Base-by-base conservation (phyloP, 345 rosid species). In the Anacardium occidentale region DNA sequence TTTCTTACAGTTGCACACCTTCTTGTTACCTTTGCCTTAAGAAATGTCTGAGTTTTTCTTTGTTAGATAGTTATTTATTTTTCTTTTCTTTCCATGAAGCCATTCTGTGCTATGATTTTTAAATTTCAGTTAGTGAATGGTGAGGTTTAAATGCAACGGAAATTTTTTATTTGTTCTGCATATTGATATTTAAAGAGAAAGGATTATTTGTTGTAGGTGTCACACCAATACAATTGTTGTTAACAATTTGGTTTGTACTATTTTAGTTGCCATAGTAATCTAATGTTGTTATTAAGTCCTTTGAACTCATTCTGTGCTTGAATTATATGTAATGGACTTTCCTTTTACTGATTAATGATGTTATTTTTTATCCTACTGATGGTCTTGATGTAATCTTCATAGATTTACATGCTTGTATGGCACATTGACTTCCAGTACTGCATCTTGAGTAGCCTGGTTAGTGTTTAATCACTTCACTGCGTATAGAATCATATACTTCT, bases 1-100 rank as follows among this genome's bases (percentile, higher is more conserved):
- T n/a, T 54, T 63, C 17, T 62, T 57, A 72, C 10, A 71, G 72
- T 47, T 80, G 72, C 72, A 70, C 24, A 73, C 74, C 3, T 29
- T 29, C 50, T 74, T 73, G 75, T 73, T 50, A 24, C 2, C 62
- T 71, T 3, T 62, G 26, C 6, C 44, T n/a, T 37, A 17, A 70
- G n/a, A 70, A 60, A 32, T 34, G 50, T 48, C 32, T 5, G 45
- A 24, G 18, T 50, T 59, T 14, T 34, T 58, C 48, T 12, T 18
- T 29, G 26, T 5, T 51, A 13, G 32, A 9, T 53, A 61, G 10
- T 10, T 57, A 11, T 57, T 8, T 12, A 9, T 15, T 22, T 55
- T 25, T 52, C 1, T 53, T 21, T 62, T 20, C 10, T 37, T 37
- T n/a, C 1, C 40, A 10, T 17, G 64, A 63, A 48, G 51, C 48